Evolutionary conservation across 2,329 filamentous ascomycete species (phyloP), one percentile per base, ranked within the genome.

Genomic region (Penicillium brasilianum): DNA sequence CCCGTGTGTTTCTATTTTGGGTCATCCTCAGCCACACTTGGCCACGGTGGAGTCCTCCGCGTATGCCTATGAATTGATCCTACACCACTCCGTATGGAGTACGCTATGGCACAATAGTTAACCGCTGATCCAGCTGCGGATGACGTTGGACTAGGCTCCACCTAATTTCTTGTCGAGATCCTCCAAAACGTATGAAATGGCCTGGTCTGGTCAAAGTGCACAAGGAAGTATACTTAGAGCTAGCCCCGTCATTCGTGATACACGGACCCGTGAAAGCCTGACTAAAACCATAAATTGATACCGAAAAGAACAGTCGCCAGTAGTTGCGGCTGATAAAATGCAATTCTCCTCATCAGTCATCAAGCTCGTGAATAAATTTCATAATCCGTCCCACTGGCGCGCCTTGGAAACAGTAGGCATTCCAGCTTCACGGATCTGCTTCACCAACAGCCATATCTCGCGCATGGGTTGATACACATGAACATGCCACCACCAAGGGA

Each of bases 401-500:
- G 55, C 51, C 49, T n/a, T 22, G 16, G 20, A 30, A 9, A 46
- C 46, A 50, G 14, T 39, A 22, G 32, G 49, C 55, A 66, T 72
- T 80, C 63, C 79, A 73, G 30, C 77, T 75, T 18, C 69, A 74
- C 46, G 73, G 75, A 36, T 77, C 76, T 28, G 78, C 84, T 49
- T 74, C 74, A 48, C 67, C 72, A 32, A 76, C 71, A 25, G 75
- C 79, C 52, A 74, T 69, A 39, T 65, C 69, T 37, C 69, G 77
- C 59, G 65, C 61, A 65, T 72, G 0, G 85, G 85, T 80, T 82
- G 85, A 65, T 84, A 86, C 3, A 86, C 74, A 65, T 87, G 84
- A 60, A 85, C 84, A 54, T 87, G 72, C 77, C 82, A 83, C 74
- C 85, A 83, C 67, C 81, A 85, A 0, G 86, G 86, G 69, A 83